These are phyloP conservation scores for Aurantiochytrium sp. DNA, from an alignment of 108 stramenopile species.

Conservation along the genomic window DNA sequence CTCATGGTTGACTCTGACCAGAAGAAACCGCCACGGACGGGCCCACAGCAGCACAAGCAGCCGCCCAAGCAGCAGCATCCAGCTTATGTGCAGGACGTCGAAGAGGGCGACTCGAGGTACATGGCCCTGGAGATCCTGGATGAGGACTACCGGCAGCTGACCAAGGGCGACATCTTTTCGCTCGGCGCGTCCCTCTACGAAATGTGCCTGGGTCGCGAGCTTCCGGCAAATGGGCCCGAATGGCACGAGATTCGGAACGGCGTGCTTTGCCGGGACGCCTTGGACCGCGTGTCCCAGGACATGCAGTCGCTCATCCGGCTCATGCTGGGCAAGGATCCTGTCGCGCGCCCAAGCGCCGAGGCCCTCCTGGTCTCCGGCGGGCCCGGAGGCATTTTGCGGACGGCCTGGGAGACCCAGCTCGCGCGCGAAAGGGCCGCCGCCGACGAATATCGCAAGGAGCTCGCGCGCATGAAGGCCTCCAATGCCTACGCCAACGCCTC, in stretches of 20 bases:
- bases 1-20: background rate
- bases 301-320: background rate
- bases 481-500: background rate
- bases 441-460: background rate
- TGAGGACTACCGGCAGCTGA: slow-evolving; percentile 38
- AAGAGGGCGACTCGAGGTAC: slow-evolving; percentile 54
- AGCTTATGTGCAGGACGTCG: background rate
- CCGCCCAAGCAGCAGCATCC: too few relatives aligned
- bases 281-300: background rate
- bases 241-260: slow-evolving; percentile 48
- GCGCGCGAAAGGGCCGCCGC: background rate
- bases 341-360: background rate
- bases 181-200: slow-evolving; percentile 52
- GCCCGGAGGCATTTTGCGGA: background rate
- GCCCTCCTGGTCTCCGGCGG: background rate
- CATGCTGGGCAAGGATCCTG: background rate
- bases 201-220: slow-evolving; percentile 35
- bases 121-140: slow-evolving; percentile 49
- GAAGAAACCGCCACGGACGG: background rate
- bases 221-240: slow-evolving; percentile 50
- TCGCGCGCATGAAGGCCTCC: background rate
- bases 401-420: slow-evolving; percentile 15
- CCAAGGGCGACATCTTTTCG: slow-evolving; percentile 54
- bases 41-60: background rate
- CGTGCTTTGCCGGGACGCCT: background rate